Conservation (phyloP, 2,329 filamentous ascomycete genomes). For the Scopulariopsis brevicaulis region DNA sequence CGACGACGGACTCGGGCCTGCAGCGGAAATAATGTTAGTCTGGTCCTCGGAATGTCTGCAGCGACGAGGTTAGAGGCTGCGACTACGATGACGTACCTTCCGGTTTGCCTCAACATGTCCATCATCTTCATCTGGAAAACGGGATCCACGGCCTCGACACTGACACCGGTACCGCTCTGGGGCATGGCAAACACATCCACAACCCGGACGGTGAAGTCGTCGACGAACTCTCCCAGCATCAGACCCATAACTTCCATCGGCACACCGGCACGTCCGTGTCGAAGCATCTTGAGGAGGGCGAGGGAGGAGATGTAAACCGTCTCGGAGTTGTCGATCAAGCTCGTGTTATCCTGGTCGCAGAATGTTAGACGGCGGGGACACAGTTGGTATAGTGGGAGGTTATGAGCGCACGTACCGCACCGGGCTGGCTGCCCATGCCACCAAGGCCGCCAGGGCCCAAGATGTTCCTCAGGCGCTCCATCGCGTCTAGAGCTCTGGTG, state of each 20-base stretch:
- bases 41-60: not conserved
- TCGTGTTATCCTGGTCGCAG: conserved; percentile 68
- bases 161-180: conserved; percentile 94
- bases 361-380: not conserved
- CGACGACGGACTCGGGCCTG: conserved; percentile 92
- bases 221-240: conserved; percentile 53
- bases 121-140: conserved; percentile 99
- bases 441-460: conserved; percentile 62
- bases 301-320: conserved; percentile 98
- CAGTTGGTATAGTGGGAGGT: not conserved
- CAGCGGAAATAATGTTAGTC: not conserved
- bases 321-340: conserved; percentile 96
- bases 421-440: conserved; percentile 38
- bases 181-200: conserved; percentile 99
- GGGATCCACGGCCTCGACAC: conserved; percentile 94
- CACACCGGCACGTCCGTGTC: conserved; percentile 92
- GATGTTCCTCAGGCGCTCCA: conserved; percentile 91
- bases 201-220: conserved; percentile 64
- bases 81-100: conserved; percentile 49
- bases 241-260: conserved; percentile 99
- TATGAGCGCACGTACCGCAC: conserved; percentile 3
- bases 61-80: not conserved
- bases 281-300: conserved; percentile 94
- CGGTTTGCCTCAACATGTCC: conserved; percentile 98
- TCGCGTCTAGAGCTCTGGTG: conserved; percentile 25